Conservation (phyloP, 106 monocot genomes). For the Hemerocallis citrina region DNA sequence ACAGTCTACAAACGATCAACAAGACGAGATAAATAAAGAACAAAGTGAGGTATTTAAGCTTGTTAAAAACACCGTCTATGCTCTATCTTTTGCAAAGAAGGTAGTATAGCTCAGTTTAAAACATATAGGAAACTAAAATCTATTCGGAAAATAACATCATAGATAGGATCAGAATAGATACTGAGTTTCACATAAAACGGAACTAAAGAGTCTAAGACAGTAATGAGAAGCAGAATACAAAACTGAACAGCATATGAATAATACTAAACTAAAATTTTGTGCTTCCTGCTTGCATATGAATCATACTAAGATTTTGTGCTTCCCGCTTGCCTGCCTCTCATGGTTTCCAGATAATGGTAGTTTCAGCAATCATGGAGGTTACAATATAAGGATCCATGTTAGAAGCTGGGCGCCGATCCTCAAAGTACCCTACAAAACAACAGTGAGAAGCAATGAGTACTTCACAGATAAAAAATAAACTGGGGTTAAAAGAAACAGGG, state of each 20-base stretch:
- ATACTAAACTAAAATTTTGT: neutral
- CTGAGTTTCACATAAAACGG: neutral
- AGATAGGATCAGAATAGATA: neutral
- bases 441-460: neutral
- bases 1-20: no score
- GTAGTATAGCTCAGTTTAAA: neutral
- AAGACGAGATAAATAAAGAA: no score
- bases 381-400: constrained; percentile 21
- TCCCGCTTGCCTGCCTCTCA: neutral
- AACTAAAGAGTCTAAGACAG: neutral
- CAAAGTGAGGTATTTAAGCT: no score
- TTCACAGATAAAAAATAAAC: neutral
- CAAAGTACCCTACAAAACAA: constrained; percentile 6
- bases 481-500: no score
- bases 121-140: neutral
- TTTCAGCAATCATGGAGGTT: constrained; percentile 16
- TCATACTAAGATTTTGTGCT: no score
- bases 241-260: no score
- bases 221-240: neutral
- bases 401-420: constrained; percentile 16
- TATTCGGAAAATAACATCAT: no score
- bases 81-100: neutral
- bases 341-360: constrained; percentile 15
- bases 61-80: no score
- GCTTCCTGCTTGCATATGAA: no score